Evolutionary conservation across 2,329 filamentous ascomycete species (phyloP), one percentile per base, ranked within the genome.

Genomic region (Colletotrichum tabaci): DNA sequence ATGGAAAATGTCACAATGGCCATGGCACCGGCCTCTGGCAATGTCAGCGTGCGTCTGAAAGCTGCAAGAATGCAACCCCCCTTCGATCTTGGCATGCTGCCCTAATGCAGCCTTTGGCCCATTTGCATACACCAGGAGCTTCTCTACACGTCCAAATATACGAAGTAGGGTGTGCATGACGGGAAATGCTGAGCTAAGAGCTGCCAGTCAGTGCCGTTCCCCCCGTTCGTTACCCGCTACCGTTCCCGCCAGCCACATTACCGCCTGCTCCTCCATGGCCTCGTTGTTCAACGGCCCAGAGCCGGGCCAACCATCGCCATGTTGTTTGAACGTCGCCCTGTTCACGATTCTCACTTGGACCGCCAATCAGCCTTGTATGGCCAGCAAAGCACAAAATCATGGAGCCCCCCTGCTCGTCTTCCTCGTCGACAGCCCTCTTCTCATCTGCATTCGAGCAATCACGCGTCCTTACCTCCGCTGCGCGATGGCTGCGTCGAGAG

Each of bases 361-460:
- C n/a, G 69, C 30, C 40, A 47, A 55, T 8, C 60, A 68, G 69
- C 58, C 66, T 72, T 68, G 58, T 66, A 49, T 47, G 47, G 69
- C 69, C 69, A 69, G 47, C 69, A 58, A 42, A 44, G 58, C 65
- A 49, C 10, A 21, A 21, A 26, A 15, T 30, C 65, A 72, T 69
- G 65, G 69, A 42, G 26, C 38, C 40, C 53, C 69, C 65, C 53
- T 71, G 69, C 40, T 68, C 52, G 38, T 4, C 21, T 44, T 47
- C 46, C 30, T 44, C 46, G 21, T 56, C 65, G 47, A 35, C 68
- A 61, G 53, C 65, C 65, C 46, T 60, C 53, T 42, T 44, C 50
- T 55, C 53, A 40, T 44, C 30, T 35, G 30, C 30, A 35, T 9
- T 35, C 30, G 30, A 35, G 30, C 10, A 35, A 35, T 9, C 8